These are phyloP conservation scores for Musa beccarii DNA, from an alignment of 176 grass and related monocot genomes.

Conservation along the genomic window DNA sequence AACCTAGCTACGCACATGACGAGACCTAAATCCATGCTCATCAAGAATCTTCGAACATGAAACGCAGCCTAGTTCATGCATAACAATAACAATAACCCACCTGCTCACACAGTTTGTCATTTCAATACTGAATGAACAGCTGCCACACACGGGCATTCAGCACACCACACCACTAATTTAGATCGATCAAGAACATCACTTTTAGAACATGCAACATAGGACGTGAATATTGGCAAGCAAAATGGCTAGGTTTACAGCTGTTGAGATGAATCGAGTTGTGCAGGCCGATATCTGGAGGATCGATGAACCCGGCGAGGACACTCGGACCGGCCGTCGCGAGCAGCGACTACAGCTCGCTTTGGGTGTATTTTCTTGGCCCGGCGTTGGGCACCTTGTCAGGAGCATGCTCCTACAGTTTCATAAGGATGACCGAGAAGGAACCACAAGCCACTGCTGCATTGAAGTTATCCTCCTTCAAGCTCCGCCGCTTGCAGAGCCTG, in stretches of 20 bases:
- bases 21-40: no score
- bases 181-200: no score
- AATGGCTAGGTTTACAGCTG: background rate
- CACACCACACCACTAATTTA: no score
- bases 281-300: constrained; percentile 10
- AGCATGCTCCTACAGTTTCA: constrained; percentile 59
- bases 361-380: constrained; percentile 84
- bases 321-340: constrained; percentile 2
- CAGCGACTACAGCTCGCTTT: constrained; percentile 19
- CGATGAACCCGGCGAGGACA: constrained; percentile 15
- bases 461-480: constrained; percentile 80
- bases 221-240: no score
- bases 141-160: no score
- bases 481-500: constrained; percentile 75
- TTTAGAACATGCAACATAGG: no score
- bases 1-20: no score
- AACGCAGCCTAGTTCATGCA: no score
- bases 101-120: no score
- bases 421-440: constrained; percentile 37
- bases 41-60: no score
- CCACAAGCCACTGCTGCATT: background rate
- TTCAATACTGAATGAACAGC: no score
- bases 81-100: no score
- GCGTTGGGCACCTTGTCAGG: constrained; percentile 61
- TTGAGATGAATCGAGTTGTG: constrained; percentile 6